Conservation (phyloP, 345 rosid species). For the Microcos paniculata region DNA sequence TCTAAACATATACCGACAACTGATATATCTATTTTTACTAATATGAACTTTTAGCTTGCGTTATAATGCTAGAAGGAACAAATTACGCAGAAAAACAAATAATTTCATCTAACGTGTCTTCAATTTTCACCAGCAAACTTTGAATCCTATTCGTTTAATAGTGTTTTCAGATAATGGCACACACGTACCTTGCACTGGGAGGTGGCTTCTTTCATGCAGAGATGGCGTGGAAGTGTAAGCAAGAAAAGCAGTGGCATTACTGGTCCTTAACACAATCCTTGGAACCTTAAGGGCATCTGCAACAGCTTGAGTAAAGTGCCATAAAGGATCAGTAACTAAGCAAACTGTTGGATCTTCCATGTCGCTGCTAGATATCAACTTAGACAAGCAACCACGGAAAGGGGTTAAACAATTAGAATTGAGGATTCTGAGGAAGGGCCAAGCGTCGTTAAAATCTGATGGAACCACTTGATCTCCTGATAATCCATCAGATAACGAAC, state of each 20-base stretch:
- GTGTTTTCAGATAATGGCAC: too few relatives aligned
- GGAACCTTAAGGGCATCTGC: slow-evolving; percentile 37
- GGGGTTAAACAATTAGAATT: slow-evolving; percentile 36
- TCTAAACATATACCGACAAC: too few relatives aligned
- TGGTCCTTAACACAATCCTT: slow-evolving; percentile 46
- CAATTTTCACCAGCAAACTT: too few relatives aligned
- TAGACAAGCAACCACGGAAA: slow-evolving; percentile 36
- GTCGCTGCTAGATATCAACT: slow-evolving; percentile 20
- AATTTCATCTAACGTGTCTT: too few relatives aligned
- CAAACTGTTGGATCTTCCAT: slow-evolving; percentile 40
- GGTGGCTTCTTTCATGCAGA: slow-evolving; percentile 27
- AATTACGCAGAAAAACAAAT: too few relatives aligned
- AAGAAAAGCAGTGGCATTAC: slow-evolving; percentile 29
- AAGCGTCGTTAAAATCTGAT: slow-evolving; percentile 15
- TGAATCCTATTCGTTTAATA: too few relatives aligned
- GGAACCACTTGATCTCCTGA: slow-evolving; percentile 3
- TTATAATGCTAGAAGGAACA: too few relatives aligned
- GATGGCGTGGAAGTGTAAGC: slow-evolving; percentile 26
- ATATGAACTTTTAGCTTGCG: too few relatives aligned
- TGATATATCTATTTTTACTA: too few relatives aligned
- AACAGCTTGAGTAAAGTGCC: slow-evolving; percentile 33
- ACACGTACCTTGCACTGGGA: slow-evolving; percentile 37
- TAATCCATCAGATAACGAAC: slow-evolving; percentile 29
- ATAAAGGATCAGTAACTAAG: slow-evolving; percentile 43
- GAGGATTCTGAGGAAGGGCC: slow-evolving; percentile 15